A percentile compares a stretch with the other conserved stretches of the same genome.
These are phyloP conservation scores for Mikania micrantha DNA, from an alignment of 129 eudicot species.

Conservation along the genomic window DNA sequence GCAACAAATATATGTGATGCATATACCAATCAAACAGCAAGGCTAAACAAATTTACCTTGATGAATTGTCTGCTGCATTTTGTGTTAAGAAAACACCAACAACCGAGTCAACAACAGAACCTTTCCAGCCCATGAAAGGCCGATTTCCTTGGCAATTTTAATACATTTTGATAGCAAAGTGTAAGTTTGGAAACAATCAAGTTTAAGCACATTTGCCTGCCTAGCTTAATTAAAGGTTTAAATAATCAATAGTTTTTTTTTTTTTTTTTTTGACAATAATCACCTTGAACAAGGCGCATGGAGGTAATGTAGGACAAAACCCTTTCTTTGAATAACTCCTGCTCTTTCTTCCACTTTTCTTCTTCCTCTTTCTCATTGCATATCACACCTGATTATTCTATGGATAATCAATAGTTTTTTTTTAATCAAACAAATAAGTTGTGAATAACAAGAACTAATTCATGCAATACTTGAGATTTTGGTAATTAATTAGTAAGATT, in stretches of 20 bases:
- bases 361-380: slow-evolving; percentile 18
- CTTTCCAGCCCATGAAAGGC: slow-evolving; percentile 39
- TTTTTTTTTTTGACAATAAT: neutral
- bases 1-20: neutral
- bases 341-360: slow-evolving; percentile 15
- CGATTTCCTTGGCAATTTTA: slow-evolving; percentile 27
- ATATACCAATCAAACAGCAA: neutral
- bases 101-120: slow-evolving; percentile 38
- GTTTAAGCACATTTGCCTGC: neutral
- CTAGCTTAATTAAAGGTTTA: neutral
- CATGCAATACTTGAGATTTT: neutral
- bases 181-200: neutral
- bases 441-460: neutral
- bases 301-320: slow-evolving; percentile 15
- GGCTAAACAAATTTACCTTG: slow-evolving; percentile 27
- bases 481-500: neutral
- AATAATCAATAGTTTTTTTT: neutral
- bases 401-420: neutral
- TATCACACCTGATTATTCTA: neutral
- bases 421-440: neutral
- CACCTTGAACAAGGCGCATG: slow-evolving; percentile 25
- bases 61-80: slow-evolving; percentile 18
- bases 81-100: slow-evolving; percentile 38
- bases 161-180: neutral
- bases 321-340: slow-evolving; percentile 21